Percentiles rank a stretch among this genome's conserved stretches.
Evolutionary conservation across 371 early-diverging fungal species (phyloP).

Genomic region (Aphelidium insulamus): DNA sequence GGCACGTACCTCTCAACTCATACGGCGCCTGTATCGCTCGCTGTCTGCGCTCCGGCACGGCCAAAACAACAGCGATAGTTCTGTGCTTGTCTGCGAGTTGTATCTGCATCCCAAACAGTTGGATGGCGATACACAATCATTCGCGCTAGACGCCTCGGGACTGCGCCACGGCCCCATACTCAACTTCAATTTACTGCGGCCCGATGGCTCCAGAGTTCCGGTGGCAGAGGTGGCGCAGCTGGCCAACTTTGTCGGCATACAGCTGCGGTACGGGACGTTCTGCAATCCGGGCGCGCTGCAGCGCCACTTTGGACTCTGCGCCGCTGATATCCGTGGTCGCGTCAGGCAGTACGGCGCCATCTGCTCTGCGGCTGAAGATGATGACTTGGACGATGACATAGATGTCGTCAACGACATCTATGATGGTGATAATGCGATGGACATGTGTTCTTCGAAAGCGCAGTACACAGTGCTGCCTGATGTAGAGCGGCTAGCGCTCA

Average conservation of each 20-base stretch:
- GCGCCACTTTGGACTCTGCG: slow-evolving; percentile 19
- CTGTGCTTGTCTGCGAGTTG: slow-evolving; percentile 17
- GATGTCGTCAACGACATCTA: slow-evolving; percentile 2
- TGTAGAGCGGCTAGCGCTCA: too few relatives aligned
- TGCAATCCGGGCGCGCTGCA: slow-evolving; percentile 54
- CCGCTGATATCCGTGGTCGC: slow-evolving; percentile 11
- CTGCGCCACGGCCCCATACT: slow-evolving; percentile 31
- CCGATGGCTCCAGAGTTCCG: slow-evolving; percentile 22
- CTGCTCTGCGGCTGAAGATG: background rate
- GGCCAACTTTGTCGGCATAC: slow-evolving; percentile 28
- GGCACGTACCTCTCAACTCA: slow-evolving; percentile 14
- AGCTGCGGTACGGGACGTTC: slow-evolving; percentile 38
- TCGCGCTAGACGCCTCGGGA: background rate
- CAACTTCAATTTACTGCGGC: slow-evolving; percentile 28
- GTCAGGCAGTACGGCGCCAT: slow-evolving; percentile 2
- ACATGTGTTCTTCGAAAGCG: slow-evolving; percentile 25
- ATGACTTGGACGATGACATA: background rate
- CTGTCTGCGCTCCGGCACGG: slow-evolving; percentile 20
- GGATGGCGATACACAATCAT: slow-evolving; percentile 1
- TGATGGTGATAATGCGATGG: slow-evolving; percentile 33
- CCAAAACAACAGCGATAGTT: too few relatives aligned
- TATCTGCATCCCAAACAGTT: slow-evolving; percentile 11
- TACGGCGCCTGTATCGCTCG: slow-evolving; percentile 7
- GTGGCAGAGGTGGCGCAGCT: slow-evolving; percentile 27
- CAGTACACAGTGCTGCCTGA: too few relatives aligned